Evolutionary conservation across 2,329 filamentous ascomycete species (phyloP).

Genomic region (Talaromyces piceae): DNA sequence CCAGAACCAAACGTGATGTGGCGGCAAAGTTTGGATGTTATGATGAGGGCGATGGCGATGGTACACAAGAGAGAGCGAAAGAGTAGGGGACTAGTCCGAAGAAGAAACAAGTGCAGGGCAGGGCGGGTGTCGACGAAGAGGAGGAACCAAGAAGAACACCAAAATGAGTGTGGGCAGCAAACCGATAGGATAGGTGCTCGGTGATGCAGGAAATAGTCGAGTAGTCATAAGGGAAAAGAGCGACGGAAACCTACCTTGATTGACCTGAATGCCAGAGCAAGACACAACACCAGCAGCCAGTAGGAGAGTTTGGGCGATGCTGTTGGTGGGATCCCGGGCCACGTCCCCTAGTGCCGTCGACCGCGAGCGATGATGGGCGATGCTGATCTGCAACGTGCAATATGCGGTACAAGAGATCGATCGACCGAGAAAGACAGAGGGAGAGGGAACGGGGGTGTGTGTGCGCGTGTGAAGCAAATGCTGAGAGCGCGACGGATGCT

Average conservation of each 20-base stretch:
- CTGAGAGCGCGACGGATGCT: too few relatives aligned
- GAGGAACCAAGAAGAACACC: constrained; percentile 10
- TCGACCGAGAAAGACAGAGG: not conserved
- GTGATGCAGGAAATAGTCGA: not conserved
- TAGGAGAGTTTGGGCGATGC: not conserved
- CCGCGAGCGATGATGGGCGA: not conserved
- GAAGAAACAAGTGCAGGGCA: too few relatives aligned
- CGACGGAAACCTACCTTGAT: not conserved
- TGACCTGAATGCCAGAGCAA: not conserved
- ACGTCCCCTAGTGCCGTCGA: not conserved
- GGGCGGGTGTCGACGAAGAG: too few relatives aligned
- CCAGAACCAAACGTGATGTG: too few relatives aligned
- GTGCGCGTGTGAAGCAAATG: too few relatives aligned
- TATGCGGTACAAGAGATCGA: not conserved
- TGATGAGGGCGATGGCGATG: too few relatives aligned
- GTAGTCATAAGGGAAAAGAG: too few relatives aligned
- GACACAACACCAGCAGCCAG: not conserved
- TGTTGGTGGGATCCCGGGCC: not conserved
- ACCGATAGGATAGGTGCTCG: not conserved
- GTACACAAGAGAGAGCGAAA: too few relatives aligned
- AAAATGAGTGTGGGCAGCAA: not conserved
- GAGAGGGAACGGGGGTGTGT: not conserved
- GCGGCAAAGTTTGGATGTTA: too few relatives aligned
- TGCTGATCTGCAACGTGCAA: too few relatives aligned
- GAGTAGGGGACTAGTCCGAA: too few relatives aligned